These are phyloP conservation scores for Penicillium sp. DNA, from an alignment of 2,329 filamentous ascomycete genomes.

Conservation along the genomic window DNA sequence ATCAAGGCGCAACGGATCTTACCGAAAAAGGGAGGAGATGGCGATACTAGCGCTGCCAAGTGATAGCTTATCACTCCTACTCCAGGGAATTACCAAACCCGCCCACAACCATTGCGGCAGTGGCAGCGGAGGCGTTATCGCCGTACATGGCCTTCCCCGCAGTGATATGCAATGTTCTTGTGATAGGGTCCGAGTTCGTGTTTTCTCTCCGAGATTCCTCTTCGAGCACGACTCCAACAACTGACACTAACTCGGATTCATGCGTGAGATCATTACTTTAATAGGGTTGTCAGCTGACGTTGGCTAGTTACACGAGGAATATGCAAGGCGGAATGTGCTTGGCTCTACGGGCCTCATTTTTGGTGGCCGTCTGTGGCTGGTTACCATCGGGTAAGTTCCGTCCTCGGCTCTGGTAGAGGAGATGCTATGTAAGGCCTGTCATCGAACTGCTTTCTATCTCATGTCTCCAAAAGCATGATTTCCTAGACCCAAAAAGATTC, in stretches of 20 bases:
- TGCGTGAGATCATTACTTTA: background rate
- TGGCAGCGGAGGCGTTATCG: background rate
- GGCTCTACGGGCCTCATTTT: background rate
- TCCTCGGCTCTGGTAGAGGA: background rate
- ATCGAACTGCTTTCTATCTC: background rate
- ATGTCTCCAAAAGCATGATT: background rate
- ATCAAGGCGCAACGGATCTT: slow-evolving; percentile 1
- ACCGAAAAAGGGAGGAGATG: slow-evolving; percentile 20
- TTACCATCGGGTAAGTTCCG: too few species aligned
- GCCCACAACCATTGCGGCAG: background rate
- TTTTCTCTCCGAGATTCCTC: background rate
- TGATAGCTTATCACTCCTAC: slow-evolving; percentile 17
- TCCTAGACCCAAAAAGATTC: background rate
- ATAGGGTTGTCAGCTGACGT: background rate
- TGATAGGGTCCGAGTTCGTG: background rate
- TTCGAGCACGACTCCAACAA: background rate
- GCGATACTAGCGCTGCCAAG: slow-evolving; percentile 19
- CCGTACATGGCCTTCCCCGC: background rate
- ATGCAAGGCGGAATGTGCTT: background rate
- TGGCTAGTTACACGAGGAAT: background rate
- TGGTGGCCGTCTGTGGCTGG: too few species aligned
- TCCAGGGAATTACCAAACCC: background rate
- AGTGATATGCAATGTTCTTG: background rate
- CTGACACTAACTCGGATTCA: background rate
- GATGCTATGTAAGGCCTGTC: background rate